Evolutionary conservation across 352 stramenopile genomes (phyloP), one percentile per base, ranked within the genome.

Genomic region (Phytopythium chamaehyphon): DNA sequence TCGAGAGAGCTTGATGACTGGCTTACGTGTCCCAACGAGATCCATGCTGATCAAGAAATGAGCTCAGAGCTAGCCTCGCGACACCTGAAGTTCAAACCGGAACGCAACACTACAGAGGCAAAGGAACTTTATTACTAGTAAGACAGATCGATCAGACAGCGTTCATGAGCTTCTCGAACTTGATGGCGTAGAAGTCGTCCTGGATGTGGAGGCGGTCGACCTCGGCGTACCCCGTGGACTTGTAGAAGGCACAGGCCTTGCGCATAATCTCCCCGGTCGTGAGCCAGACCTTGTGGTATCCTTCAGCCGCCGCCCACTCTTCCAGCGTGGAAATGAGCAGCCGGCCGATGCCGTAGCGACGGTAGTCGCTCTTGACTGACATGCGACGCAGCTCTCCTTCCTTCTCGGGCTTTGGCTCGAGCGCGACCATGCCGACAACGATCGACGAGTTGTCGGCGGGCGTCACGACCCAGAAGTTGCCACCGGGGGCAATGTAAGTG

Each of bases 381-480:
- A 86, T 62, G 44, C 74, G 67, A 1, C 74, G 64, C 43, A 71
- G 31, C 33, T 62, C 55, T 23, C 53, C 67, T 42, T 71, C 61
- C 12, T 49, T 22, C 8, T 63, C 39, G 18, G 47, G 19, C 42
- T 72, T 71, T 8, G 21, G 22, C 47, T 74, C 57, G 4, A 77
- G 52, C 1, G 54, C 64, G 33, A 74, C 64, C 22, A 74, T 60
- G 10, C 57, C 68, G 1, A 67, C 51, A 1, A 74, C 51, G 33
- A 45, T n/a, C 18, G 36, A 40, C 6, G 62, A 55, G 1, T 62
- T 49, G 18, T 54, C 24, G 16, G 52, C 52, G 0, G 51, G 38
- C 5, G 55, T 64, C 38, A 66, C 73, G 45, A 81, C 70, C 67
- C 70, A 84, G 39, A 74, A 81, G 55, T 79, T 77, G 24, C 69